Evolutionary conservation across 2,329 filamentous ascomycete species (phyloP).

Genomic region (Diaporthe batatas): DNA sequence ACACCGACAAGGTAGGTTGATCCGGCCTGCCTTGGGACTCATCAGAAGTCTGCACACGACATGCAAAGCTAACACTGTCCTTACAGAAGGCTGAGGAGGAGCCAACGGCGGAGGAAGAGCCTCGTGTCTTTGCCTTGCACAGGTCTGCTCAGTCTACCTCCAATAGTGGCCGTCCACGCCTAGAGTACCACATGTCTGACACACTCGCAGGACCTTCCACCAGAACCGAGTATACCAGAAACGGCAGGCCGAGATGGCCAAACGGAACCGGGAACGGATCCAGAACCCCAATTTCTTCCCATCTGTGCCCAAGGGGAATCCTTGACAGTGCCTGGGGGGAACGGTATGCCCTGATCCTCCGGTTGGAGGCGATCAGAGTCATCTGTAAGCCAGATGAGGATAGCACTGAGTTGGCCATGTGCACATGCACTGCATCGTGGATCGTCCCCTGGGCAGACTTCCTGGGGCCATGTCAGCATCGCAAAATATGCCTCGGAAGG

Average conservation of each 20-base stretch:
- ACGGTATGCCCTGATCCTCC: not conserved
- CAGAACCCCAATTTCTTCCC: conserved; percentile 86
- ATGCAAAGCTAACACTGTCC: conserved; percentile 55
- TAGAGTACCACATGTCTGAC: conserved; percentile 3
- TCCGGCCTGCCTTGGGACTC: not conserved
- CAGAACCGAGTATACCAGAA: conserved; percentile 86
- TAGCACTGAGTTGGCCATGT: conserved; percentile 13
- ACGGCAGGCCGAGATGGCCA: conserved; percentile 82
- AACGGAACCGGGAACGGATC: conserved; percentile 83
- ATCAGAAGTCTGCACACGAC: not conserved
- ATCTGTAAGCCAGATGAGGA: conserved; percentile 43
- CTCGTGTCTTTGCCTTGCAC: conserved; percentile 86
- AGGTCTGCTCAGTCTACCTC: conserved; percentile 66
- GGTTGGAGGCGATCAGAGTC: not conserved
- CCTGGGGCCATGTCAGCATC: conserved; percentile 16
- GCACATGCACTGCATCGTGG: not conserved
- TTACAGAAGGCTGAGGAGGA: conserved; percentile 52
- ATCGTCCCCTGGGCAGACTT: not conserved
- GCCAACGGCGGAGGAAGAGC: conserved; percentile 71
- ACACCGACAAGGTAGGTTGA: conserved; percentile 49
- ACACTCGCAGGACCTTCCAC: conserved; percentile 78
- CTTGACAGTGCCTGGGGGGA: conserved; percentile 46
- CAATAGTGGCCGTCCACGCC: conserved; percentile 37
- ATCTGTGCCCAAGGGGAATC: conserved; percentile 78
- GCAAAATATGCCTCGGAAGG: conserved; percentile 11